Percentiles rank a stretch among this genome's conserved stretches.
phyloP scores from a whole-genome alignment of 805 yeast species.

The Saccharomycopsis sp. region DNA sequence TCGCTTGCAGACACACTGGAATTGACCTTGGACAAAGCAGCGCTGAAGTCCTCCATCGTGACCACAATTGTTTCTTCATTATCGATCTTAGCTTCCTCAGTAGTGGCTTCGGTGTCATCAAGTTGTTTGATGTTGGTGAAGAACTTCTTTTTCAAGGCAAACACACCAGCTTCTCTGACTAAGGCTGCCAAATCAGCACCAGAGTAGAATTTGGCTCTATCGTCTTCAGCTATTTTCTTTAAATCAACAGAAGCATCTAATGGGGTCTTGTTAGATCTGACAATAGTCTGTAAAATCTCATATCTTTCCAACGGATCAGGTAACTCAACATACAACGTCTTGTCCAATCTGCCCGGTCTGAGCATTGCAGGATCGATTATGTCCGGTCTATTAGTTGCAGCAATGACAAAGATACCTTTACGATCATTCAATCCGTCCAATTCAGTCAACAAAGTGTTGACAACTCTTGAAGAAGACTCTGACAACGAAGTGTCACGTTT shows the following conservation, averaged over 20 bases:
- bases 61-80: constrained; percentile 43
- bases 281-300: constrained; percentile 75
- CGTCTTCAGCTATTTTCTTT: constrained; percentile 57
- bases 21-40: constrained; percentile 66
- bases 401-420: constrained; percentile 87
- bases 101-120: constrained; percentile 38
- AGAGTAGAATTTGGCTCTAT: constrained; percentile 79
- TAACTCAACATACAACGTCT: constrained; percentile 83
- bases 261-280: constrained; percentile 71
- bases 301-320: constrained; percentile 73
- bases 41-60: constrained; percentile 55
- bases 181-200: constrained; percentile 95
- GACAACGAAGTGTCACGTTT: constrained; percentile 82
- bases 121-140: constrained; percentile 43
- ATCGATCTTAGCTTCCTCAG: constrained; percentile 31
- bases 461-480: constrained; percentile 89
- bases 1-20: constrained; percentile 91
- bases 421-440: constrained; percentile 92
- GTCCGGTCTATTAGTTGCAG: constrained; percentile 96
- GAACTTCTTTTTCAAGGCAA: constrained; percentile 71
- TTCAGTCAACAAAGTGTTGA: constrained; percentile 89
- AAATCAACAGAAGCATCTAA: constrained; percentile 56
- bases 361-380: constrained; percentile 98
- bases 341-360: constrained; percentile 93
- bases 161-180: constrained; percentile 89